phyloP scores from a whole-genome alignment of 345 rosid species.

The Eucalyptus microcorys region DNA sequence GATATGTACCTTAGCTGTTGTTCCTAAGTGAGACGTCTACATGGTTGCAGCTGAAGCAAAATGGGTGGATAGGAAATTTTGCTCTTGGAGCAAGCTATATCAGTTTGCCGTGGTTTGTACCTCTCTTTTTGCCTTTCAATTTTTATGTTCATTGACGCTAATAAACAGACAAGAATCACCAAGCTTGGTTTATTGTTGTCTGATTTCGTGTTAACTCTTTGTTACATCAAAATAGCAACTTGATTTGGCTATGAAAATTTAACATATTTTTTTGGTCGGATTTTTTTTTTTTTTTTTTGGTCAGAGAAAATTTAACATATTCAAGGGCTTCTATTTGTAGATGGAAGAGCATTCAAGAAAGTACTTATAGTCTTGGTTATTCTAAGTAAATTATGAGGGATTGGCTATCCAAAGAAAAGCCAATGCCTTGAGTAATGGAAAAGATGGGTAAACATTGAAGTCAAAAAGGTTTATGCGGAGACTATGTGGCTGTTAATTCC shows the following conservation, averaged over 20 bases:
- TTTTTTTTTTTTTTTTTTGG: no score
- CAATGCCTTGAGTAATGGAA: not conserved
- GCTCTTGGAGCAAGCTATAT: constrained; percentile 97
- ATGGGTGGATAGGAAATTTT: constrained; percentile 96
- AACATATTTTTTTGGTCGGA: not conserved
- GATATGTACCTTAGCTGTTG: not conserved
- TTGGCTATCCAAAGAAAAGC: not conserved
- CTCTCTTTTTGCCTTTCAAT: not conserved
- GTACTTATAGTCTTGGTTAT: not conserved
- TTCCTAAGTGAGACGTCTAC: not conserved
- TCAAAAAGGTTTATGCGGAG: not conserved
- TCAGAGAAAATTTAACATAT: not conserved
- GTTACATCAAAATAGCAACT: not conserved
- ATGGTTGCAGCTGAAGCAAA: constrained; percentile 80
- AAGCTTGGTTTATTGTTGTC: not conserved
- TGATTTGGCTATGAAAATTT: not conserved
- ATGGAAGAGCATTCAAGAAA: not conserved
- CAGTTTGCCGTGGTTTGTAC: constrained; percentile 82
- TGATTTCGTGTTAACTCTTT: not conserved
- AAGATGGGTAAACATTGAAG: not conserved
- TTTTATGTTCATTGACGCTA: not conserved
- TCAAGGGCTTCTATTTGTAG: not conserved
- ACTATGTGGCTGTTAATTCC: not conserved
- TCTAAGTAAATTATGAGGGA: not conserved
- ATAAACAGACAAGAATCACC: not conserved